These are phyloP conservation scores for Skeletonema potamos DNA, from an alignment of 108 stramenopile genomes.

Conservation along the genomic window DNA sequence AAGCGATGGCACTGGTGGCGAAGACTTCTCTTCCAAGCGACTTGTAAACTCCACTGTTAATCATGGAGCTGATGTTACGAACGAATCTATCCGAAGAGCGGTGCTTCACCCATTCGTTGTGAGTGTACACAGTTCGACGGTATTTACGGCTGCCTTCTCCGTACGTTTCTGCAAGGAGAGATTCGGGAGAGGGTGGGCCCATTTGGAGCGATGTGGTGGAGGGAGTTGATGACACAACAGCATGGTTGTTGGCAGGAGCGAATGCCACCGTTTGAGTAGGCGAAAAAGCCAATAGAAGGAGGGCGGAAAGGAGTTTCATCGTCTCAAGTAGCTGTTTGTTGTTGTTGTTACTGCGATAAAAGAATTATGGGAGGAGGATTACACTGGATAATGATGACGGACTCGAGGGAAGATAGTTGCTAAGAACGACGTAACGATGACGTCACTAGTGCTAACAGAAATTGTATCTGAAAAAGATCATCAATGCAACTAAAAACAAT, in stretches of 20 bases:
- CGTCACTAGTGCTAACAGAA: not conserved
- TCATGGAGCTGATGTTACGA: conserved; percentile 35
- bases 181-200: not conserved
- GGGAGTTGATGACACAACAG: too few relatives aligned
- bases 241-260: not conserved
- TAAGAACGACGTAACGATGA: not conserved
- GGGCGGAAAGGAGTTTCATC: conserved; percentile 27
- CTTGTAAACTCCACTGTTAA: conserved; percentile 56
- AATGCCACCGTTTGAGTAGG: conserved; percentile 5
- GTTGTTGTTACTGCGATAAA: not conserved
- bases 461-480: not conserved
- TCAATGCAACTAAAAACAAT: not conserved
- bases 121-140: conserved; percentile 71
- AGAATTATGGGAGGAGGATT: not conserved
- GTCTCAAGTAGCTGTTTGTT: too few relatives aligned
- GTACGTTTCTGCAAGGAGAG: conserved; percentile 21
- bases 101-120: conserved; percentile 72
- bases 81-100: conserved; percentile 57
- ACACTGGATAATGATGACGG: not conserved
- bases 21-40: conserved; percentile 33
- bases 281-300: conserved; percentile 16
- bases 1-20: conserved; percentile 34
- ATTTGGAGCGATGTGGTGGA: not conserved
- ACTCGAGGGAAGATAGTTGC: not conserved
- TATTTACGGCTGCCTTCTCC: conserved; percentile 59